Base-by-base conservation (phyloP, 495 filamentous ascomycete genomes). In the Penicillium odoratum region DNA sequence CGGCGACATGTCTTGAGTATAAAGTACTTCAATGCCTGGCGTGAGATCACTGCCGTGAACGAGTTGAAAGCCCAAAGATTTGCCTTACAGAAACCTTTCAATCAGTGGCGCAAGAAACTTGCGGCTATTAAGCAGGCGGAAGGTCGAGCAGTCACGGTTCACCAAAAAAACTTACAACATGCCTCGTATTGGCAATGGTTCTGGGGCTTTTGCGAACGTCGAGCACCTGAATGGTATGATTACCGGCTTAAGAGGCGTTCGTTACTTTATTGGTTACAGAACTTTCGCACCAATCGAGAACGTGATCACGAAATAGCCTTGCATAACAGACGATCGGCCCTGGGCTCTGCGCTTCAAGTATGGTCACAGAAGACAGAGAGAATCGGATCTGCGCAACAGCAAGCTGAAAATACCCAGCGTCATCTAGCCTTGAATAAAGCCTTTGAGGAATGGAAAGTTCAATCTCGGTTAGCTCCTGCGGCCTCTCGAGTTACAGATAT, bases 11-110 rank as follows among this genome's bases (percentile, higher is more conserved):
- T 93, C 26, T 72, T 93, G 11, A 75, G 85, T 58, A 81, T 84
- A 54, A 86, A 85, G 54, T 91, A 87, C 62, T 94, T 93, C 67
- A 85, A 86, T 61, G 85, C 85, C 4, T 94, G 90, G 90, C 80
- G 84, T 34, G 84, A 85, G 44, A 85, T 91, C 47, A 92, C 90
- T 10, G 79, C 78, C 7, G 83, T 88, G 44, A 88, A 91, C 62
- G 78, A 87, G 55, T 63, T 84, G 31, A 91, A 90, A 67, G 83
- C 86, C 3, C 82, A 84, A 42, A 77, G 83, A 9, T 88, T 87
- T 54, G 74, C 79, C 10, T 57, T 86, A 7, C 76, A 76, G 42
- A 83, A 81, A 48, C 86, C 85, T 33, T 80, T 88, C 55, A 65
- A 69, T 33, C 55, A 73, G 13, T 89, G 85, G 86, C 78, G 76